Evolutionary conservation across 306 rosid species (phyloP).

Genomic region (Pterocarpus santalinus): DNA sequence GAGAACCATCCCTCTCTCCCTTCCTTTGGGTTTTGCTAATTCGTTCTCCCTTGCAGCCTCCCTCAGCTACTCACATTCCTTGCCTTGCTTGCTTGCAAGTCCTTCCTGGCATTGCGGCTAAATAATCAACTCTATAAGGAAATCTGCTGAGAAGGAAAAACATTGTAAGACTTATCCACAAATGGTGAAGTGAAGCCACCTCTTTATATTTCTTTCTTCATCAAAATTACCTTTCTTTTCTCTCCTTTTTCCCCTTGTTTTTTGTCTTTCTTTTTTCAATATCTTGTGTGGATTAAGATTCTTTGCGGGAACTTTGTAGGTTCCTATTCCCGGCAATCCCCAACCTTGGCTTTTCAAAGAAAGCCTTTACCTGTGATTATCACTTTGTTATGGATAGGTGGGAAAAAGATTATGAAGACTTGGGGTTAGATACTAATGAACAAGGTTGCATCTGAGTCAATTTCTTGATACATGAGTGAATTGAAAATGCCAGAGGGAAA

Average conservation of each 20-base stretch:
- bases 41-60: slow-evolving; percentile 47
- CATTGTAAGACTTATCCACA: slow-evolving; percentile 38
- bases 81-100: slow-evolving; percentile 59
- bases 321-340: slow-evolving; percentile 45
- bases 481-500: slow-evolving; percentile 2
- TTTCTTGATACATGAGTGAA: slow-evolving; percentile 28
- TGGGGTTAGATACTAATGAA: slow-evolving; percentile 37
- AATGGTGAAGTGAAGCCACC: slow-evolving; percentile 37
- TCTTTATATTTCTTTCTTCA: slow-evolving; percentile 31
- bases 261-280: not conserved
- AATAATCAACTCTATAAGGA: slow-evolving; percentile 1
- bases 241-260: not conserved
- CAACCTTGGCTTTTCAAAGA: slow-evolving; percentile 22
- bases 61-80: slow-evolving; percentile 65
- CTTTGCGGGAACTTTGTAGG: slow-evolving; percentile 56
- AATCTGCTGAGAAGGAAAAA: slow-evolving; percentile 5
- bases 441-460: slow-evolving; percentile 46
- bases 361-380: slow-evolving; percentile 15
- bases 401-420: slow-evolving; percentile 45
- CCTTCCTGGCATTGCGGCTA: slow-evolving; percentile 49
- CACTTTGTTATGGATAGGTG: slow-evolving; percentile 46
- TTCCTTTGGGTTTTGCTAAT: slow-evolving; percentile 27
- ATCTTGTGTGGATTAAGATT: slow-evolving; percentile 58
- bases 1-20: not conserved
- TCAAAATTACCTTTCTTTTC: slow-evolving; percentile 42